These are phyloP conservation scores for Epichloe coenophiala DNA, from an alignment of 2,329 filamentous ascomycete genomes.

Conservation along the genomic window DNA sequence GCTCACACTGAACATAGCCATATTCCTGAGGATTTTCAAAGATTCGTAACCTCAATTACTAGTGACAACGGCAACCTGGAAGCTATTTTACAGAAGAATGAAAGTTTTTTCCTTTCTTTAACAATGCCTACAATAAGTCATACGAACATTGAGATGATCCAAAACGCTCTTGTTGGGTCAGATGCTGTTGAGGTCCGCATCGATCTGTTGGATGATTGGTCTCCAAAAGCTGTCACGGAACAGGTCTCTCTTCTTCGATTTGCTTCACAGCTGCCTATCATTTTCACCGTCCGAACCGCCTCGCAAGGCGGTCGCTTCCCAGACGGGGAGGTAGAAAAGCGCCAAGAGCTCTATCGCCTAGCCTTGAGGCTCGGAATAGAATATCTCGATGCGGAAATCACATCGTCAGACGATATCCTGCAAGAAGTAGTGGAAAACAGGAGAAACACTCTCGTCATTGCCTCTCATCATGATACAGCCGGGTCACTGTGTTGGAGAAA, in stretches of 20 bases:
- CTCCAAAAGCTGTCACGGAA: conserved; percentile 62
- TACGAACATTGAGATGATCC: conserved; percentile 49
- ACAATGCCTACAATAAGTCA: conserved; percentile 61
- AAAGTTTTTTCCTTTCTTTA: conserved; percentile 91
- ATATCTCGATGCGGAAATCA: conserved; percentile 87
- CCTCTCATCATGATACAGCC: conserved; percentile 84
- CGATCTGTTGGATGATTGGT: conserved; percentile 68
- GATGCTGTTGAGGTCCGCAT: conserved; percentile 93
- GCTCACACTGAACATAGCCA: conserved; percentile 10
- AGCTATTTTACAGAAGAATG: conserved; percentile 37
- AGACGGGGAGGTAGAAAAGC: conserved; percentile 57
- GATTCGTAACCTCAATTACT: conserved; percentile 27
- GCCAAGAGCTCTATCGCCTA: conserved; percentile 60
- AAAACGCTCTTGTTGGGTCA: conserved; percentile 64
- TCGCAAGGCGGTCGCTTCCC: conserved; percentile 83
- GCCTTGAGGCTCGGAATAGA: conserved; percentile 78
- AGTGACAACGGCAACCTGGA: conserved; percentile 32
- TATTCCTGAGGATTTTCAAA: conserved; percentile 22
- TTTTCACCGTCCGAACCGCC: conserved; percentile 81
- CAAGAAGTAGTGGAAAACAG: conserved; percentile 52
- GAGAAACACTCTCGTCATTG: conserved; percentile 71
- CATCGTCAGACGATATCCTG: conserved; percentile 65
- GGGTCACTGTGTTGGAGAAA: conserved; percentile 76
- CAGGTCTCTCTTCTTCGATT: conserved; percentile 72
- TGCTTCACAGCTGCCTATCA: conserved; percentile 60